These are phyloP conservation scores for Albatrellus ellisii DNA, from an alignment of 768 basidiomycete species.

Conservation along the genomic window DNA sequence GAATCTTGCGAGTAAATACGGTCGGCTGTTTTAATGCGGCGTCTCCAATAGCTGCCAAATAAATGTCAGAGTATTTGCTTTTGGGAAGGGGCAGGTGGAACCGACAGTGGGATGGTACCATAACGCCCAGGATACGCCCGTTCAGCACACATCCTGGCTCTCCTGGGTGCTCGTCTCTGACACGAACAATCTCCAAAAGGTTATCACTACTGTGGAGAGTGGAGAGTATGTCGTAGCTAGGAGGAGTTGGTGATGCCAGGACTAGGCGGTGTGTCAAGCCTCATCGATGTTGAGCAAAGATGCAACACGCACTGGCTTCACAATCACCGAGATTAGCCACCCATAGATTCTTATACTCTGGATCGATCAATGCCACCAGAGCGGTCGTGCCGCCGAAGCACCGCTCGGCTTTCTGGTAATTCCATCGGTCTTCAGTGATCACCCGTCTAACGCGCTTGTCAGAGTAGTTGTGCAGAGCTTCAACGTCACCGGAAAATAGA, in stretches of 20 bases:
- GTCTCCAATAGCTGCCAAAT: constrained; percentile 21
- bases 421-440: constrained; percentile 51
- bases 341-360: constrained; percentile 60
- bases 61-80: not conserved
- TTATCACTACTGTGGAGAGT: constrained; percentile 61
- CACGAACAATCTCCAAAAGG: constrained; percentile 48
- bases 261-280: constrained; percentile 8
- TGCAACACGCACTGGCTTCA: constrained; percentile 44
- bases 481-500: constrained; percentile 40
- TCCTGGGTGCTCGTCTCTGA: constrained; percentile 48
- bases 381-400: constrained; percentile 77
- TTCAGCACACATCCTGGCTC: constrained; percentile 59
- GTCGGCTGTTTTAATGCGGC: constrained; percentile 25
- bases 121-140: constrained; percentile 58
- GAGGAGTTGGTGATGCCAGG: constrained; percentile 31
- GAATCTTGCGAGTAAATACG: constrained; percentile 19
- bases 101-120: constrained; percentile 68
- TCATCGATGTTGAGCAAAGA: not conserved
- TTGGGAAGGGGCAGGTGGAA: constrained; percentile 7
- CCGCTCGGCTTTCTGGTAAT: constrained; percentile 53
- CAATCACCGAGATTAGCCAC: constrained; percentile 73
- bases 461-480: constrained; percentile 25
- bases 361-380: constrained; percentile 61
- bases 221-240: constrained; percentile 45
- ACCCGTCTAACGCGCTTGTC: constrained; percentile 43